Evolutionary conservation across 805 yeast genomes (phyloP).

Genomic region (Saccharomycopsis selenospora): DNA sequence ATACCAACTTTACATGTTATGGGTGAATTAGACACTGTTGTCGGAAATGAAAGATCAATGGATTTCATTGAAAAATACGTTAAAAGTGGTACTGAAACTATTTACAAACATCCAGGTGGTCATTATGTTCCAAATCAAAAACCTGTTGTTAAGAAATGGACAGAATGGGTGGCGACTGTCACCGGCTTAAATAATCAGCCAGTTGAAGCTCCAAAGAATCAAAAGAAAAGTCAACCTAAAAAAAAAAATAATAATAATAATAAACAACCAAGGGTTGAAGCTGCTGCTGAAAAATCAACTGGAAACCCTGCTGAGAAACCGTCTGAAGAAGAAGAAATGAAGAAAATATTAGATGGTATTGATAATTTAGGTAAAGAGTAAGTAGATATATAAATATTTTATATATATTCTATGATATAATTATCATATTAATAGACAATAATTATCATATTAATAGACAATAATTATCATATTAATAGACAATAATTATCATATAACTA

Average conservation of each 20-base stretch:
- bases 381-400: neutral
- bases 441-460: too few species aligned
- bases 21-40: slow-evolving; percentile 85
- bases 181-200: slow-evolving; percentile 26
- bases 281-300: slow-evolving; percentile 1
- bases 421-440: too few species aligned
- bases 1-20: slow-evolving; percentile 61
- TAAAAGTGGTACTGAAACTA: slow-evolving; percentile 36
- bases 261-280: neutral
- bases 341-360: slow-evolving; percentile 14
- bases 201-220: slow-evolving; percentile 17
- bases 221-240: neutral
- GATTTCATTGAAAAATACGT: slow-evolving; percentile 50
- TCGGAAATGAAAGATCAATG: slow-evolving; percentile 63
- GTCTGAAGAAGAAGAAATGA: slow-evolving; percentile 12
- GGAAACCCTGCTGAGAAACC: slow-evolving; percentile 25
- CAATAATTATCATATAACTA: too few species aligned
- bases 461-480: too few species aligned
- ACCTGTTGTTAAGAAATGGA: slow-evolving; percentile 22
- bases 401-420: neutral
- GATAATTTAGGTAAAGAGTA: slow-evolving; percentile 13
- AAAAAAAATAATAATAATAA: neutral
- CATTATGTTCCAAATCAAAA: slow-evolving; percentile 92
- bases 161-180: slow-evolving; percentile 27
- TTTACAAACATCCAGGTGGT: slow-evolving; percentile 87